Evolutionary conservation across 331 rosid genomes (phyloP), one percentile per base, ranked within the genome.

Genomic region (Malus hybrid): DNA sequence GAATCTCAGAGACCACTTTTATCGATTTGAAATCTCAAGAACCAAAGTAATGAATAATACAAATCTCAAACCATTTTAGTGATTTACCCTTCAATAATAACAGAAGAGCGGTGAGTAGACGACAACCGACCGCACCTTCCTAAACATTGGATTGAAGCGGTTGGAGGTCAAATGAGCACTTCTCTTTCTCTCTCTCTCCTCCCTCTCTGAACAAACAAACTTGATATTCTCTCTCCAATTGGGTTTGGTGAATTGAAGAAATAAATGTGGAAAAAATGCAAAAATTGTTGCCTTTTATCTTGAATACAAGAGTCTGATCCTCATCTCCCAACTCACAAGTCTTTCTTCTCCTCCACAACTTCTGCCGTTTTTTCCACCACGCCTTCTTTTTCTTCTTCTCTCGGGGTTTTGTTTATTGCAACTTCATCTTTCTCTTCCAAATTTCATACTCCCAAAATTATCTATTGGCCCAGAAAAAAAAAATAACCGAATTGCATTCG

Each of bases 161-260:
- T 54, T 52, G 20, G 44, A 10, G 24, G 71, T 68, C 75, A 29
- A 36, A 62, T 54, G 31, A 22, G 28, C 6, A 3, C 76, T 69
- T 71, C 33, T 1, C 28, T 39, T n/a, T 54, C 31, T 50, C 46
- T 39, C 42, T 15, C 62, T 5, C 20, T 22, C 36, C 36, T 32
- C 16, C 24, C 73, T 34, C 71, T 68, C 3, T 77, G 61, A 76
- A 73, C 82, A 81, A 85, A 85, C 90, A 87, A 87, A 82, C 75
- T 76, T 73, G 39, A 65, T 84, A 76, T 77, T 84, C 81, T 78
- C 76, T 65, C 24, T 67, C 78, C 66, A 9, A 39, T 39, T 9
- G 46, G 12, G 46, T 39, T 9, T 39, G 46, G 46, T 39, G 14
- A 36, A 22, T 34, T 46, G 70, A 65, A 66, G 39, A 42, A 80